Evolutionary conservation across 768 basidiomycete genomes (phyloP).

Genomic region (Boletus sp.): DNA sequence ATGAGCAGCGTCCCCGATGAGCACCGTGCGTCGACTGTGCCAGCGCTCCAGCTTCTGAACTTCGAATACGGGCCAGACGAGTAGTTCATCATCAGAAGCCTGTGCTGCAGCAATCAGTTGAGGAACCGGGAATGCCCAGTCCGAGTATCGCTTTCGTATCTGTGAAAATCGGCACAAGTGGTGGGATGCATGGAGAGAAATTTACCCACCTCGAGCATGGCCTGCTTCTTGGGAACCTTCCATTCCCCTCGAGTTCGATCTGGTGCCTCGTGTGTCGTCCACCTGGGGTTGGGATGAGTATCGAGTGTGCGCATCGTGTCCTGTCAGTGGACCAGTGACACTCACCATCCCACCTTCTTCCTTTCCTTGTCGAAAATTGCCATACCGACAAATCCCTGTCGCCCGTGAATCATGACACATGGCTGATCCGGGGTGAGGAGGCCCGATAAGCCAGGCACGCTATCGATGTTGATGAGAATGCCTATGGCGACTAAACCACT

Average conservation of each 20-base stretch:
- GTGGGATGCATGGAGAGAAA: not conserved
- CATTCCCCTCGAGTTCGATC: slow-evolving; percentile 28
- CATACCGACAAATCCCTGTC: slow-evolving; percentile 28
- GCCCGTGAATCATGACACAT: slow-evolving; percentile 30
- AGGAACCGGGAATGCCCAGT: slow-evolving; percentile 28
- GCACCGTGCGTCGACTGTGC: slow-evolving; percentile 25
- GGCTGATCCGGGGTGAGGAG: slow-evolving; percentile 20
- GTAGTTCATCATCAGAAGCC: slow-evolving; percentile 11
- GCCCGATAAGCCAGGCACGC: slow-evolving; percentile 19
- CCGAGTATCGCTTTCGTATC: slow-evolving; percentile 25
- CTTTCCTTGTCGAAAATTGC: slow-evolving; percentile 23
- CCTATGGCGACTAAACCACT: slow-evolving; percentile 29
- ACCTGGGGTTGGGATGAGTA: slow-evolving; percentile 15
- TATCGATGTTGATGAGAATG: slow-evolving; percentile 13
- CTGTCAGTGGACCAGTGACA: not conserved
- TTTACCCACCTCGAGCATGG: slow-evolving; percentile 15
- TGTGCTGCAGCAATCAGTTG: slow-evolving; percentile 24
- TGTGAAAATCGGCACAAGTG: not conserved
- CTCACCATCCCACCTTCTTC: slow-evolving; percentile 26
- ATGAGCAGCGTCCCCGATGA: slow-evolving; percentile 34
- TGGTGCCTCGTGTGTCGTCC: slow-evolving; percentile 28
- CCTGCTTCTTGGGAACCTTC: slow-evolving; percentile 24
- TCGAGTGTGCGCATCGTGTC: not conserved
- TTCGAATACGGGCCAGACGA: slow-evolving; percentile 30
- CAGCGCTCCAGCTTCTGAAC: slow-evolving; percentile 22